Percentiles rank a stretch among this genome's conserved stretches.
Conservation (phyloP, 2,329 filamentous ascomycete genomes). For the Periconia digitata region DNA sequence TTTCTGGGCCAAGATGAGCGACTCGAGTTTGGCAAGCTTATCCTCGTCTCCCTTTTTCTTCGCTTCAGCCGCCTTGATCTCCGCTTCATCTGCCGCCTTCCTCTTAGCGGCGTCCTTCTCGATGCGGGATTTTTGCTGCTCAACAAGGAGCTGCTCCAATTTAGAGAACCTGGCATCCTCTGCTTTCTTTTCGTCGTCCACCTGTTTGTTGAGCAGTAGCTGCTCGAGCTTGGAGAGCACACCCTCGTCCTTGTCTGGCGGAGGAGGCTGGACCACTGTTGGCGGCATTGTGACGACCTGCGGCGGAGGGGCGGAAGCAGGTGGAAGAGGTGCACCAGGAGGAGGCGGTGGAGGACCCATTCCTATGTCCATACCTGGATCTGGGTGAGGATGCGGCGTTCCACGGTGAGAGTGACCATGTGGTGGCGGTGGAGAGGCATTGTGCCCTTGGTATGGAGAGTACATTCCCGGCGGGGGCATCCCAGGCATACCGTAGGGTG, state of each 20-base stretch:
- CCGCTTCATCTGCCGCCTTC: constrained; percentile 34
- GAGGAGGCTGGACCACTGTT: constrained; percentile 15
- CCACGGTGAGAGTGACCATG: constrained; percentile 27
- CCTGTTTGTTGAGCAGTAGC: constrained; percentile 12
- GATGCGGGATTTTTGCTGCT: constrained; percentile 38
- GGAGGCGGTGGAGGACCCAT: constrained; percentile 16
- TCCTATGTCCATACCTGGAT: constrained; percentile 14
- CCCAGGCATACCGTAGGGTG: constrained; percentile 28
- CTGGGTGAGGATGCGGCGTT: constrained; percentile 30
- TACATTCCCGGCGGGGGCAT: constrained; percentile 31
- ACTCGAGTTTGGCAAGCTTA: constrained; percentile 27
- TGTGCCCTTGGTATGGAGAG: constrained; percentile 24
- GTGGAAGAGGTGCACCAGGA: constrained; percentile 21
- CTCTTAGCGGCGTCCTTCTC: constrained; percentile 39
- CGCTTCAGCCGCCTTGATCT: constrained; percentile 7
- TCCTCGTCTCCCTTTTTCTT: constrained; percentile 41
- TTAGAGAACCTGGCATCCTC: constrained; percentile 41
- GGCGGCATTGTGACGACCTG: constrained; percentile 9
- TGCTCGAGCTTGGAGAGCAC: constrained; percentile 37
- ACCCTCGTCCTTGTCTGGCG: constrained; percentile 31
- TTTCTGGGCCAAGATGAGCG: constrained; percentile 42
- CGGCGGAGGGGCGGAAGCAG: constrained; percentile 10
- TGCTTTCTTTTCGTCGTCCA: constrained; percentile 32
- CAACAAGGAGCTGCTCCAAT: constrained; percentile 39
- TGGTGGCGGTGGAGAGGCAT: constrained; percentile 27